Evolutionary conservation across 164 flowering plant species (phyloP), one percentile per base, ranked within the genome.

Genomic region (Houttuynia cordata): DNA sequence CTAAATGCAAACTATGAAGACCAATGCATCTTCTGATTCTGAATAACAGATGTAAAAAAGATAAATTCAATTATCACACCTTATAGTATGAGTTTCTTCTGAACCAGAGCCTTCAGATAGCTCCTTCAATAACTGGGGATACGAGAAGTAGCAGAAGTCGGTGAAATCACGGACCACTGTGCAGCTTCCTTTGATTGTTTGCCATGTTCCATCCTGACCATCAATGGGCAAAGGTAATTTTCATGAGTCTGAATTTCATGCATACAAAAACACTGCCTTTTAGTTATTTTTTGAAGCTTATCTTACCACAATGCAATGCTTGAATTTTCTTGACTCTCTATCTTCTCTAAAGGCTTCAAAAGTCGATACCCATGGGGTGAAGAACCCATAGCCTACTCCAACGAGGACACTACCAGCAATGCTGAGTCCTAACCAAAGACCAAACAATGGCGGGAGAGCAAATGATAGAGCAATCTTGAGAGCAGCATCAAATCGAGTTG

Each of bases 141-240:
- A 93, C 4, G 99, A 88, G 74, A 85, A 91, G 59, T 70, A 81
- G 65, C 92, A 88, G 14, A 82, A 9, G 72, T 93, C 99, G 4
- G 79, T 81, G 57, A 83, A 90, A 75, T 93, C 99, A 34, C 84
- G 76, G 53, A 93, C 97, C 9, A 78, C 85, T 1, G 92, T 88
- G 61, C 96, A 93, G 54, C 96, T 82, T 67, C 91, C 91, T 82
- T 80, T 76, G 24, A 90, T 69, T 20, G 97, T 86, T 56, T 77
- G 88, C 91, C 87, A 80, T 17, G 97, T 93, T 57, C 99, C 99
- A 79, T 93, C 99, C 97, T 93, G 74, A 41, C 17, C 57, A 54
- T 54, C 30, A 58, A 59, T 60, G 37, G 30, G 63, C 39, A 1
- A 23, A 54, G 8, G n/a, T 23, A 54, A 13, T 15, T 6, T 23